Base-by-base conservation (phyloP, 1,139 yeast genomes). In the Debaryomyces singareniensis region DNA sequence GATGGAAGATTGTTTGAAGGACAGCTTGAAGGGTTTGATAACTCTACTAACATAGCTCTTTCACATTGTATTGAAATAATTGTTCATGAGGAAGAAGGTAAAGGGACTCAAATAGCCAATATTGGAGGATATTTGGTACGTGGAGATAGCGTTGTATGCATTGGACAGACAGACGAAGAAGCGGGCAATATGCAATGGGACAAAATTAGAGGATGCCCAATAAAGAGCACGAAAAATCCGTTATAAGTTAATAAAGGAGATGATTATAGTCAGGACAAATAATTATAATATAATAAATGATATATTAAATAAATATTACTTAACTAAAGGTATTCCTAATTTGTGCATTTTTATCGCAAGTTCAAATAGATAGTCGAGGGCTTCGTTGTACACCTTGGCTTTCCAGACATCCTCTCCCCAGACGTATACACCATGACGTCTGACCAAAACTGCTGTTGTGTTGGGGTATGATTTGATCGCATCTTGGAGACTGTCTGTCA, bases 371-470 rank as follows among this genome's bases (percentile, higher is more conserved):
- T 89, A 89, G 50, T 89, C 97, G 41, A 89, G 75, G 20, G 96
- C 95, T 55, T 91, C 97, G 51, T 87, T 86, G 53, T 83, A 81
- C 12, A 89, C 75, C 59, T 89, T 89, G 29, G 96, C 96, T 55
- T 87, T 86, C 85, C 94, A 83, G 9, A 86, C 85, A 15, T 73
- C 77, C 44, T 83, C 87, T 15, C 96, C 97, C 96, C 97, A 89
- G 11, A 87, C 96, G 49, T 81, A 89, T 25, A 89, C 80, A 1
- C 98, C 98, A 48, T 89, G 98, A 50, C 96, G 70, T 54, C 95
- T 73, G 5, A 89, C 97, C 34, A 89, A 65, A 1, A 89, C 89
- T 0, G 97, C 96, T 5, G 87, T 73, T 3, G 95, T 63, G 0
- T 74, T 70, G 2, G 96, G 96, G 43, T 85, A 81, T 13, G 71